Evolutionary conservation across 2,329 filamentous ascomycete species (phyloP).

Genomic region (Stachybotrys echinatus): DNA sequence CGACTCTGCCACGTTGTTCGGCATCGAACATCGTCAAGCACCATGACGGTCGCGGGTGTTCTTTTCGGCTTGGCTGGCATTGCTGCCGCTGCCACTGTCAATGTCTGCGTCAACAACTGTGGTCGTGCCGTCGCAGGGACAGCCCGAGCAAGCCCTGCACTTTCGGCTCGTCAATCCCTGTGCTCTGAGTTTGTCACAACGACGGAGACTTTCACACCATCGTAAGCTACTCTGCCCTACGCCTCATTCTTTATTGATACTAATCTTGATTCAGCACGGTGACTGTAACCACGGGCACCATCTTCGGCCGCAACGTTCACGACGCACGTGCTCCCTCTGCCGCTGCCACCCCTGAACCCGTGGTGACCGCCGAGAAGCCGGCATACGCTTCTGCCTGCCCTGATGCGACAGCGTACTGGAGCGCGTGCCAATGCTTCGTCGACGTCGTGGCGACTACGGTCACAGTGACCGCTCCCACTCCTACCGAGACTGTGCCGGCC

Average conservation of each 20-base stretch:
- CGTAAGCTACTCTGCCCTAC: background rate
- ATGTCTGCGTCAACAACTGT: background rate
- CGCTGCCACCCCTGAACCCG: background rate
- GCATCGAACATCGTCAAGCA: too few relatives aligned
- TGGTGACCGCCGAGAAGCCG: constrained; percentile 5
- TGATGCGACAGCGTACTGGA: constrained; percentile 9
- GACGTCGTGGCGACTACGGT: background rate
- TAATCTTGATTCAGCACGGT: background rate
- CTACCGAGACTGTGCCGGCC: background rate
- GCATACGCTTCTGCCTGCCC: constrained; percentile 11
- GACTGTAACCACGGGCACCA: background rate
- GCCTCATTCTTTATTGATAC: background rate
- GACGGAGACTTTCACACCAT: background rate
- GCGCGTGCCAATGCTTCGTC: constrained; percentile 12
- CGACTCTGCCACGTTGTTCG: too few relatives aligned
- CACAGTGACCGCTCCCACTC: background rate
- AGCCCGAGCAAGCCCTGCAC: background rate
- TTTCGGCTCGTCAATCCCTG: background rate
- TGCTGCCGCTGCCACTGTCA: background rate
- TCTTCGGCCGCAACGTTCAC: background rate
- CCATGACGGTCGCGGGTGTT: background rate
- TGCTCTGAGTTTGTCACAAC: background rate
- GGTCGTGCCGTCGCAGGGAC: background rate
- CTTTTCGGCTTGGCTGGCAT: background rate
- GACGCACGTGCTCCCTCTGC: background rate